Percentiles rank a stretch among this genome's conserved stretches.
Evolutionary conservation across 306 rosid genomes (phyloP).

Genomic region (Luffa acutangula): DNA sequence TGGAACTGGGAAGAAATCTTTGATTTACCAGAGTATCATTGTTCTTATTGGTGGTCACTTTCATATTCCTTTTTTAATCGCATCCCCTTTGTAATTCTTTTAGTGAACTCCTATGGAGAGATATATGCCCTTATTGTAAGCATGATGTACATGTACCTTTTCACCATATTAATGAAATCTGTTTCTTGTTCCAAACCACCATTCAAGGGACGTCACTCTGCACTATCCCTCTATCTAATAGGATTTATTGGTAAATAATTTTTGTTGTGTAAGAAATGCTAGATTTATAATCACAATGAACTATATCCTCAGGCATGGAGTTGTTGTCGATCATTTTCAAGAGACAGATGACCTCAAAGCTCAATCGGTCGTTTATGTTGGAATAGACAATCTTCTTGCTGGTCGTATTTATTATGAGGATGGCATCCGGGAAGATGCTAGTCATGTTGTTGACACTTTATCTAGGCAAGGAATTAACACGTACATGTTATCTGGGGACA

Average conservation of each 20-base stretch:
- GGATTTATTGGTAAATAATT: background rate
- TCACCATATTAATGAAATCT: background rate
- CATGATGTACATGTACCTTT: background rate
- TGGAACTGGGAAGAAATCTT: background rate
- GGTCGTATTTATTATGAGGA: slow-evolving; percentile 81
- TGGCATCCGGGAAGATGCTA: slow-evolving; percentile 82
- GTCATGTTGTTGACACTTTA: slow-evolving; percentile 48
- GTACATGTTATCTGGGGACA: slow-evolving; percentile 95
- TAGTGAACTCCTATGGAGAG: background rate
- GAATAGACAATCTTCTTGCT: slow-evolving; percentile 55
- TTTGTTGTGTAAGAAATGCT: background rate
- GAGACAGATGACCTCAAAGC: slow-evolving; percentile 39
- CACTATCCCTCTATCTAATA: background rate
- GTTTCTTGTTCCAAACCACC: background rate
- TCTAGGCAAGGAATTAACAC: slow-evolving; percentile 56
- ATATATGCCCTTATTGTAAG: background rate
- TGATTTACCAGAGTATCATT: background rate
- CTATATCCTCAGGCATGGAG: slow-evolving; percentile 58
- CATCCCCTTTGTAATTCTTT: background rate
- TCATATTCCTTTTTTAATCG: background rate
- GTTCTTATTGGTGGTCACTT: background rate
- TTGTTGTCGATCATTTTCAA: slow-evolving; percentile 26
- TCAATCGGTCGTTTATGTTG: slow-evolving; percentile 78
- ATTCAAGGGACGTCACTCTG: background rate
- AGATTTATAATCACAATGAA: background rate